Evolutionary conservation across 768 basidiomycete genomes (phyloP).

Genomic region (Mycena rosella): DNA sequence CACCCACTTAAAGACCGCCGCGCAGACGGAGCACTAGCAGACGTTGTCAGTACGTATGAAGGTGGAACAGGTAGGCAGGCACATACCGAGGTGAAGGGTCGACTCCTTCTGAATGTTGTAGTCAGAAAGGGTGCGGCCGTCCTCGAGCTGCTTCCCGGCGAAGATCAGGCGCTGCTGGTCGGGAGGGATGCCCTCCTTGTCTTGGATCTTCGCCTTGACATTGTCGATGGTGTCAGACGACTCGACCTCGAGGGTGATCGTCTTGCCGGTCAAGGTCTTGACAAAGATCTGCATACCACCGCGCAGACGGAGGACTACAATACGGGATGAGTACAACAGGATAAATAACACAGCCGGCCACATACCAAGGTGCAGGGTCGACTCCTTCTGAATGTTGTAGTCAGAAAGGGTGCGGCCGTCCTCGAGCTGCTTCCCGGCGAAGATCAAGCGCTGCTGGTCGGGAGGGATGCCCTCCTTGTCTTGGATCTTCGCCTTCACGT

Average conservation of each 20-base stretch:
- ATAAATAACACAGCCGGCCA: no score
- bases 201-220: no score
- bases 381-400: constrained; percentile 38
- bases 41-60: constrained; percentile 26
- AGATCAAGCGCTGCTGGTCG: constrained; percentile 37
- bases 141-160: constrained; percentile 72
- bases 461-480: constrained; percentile 38
- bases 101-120: constrained; percentile 80
- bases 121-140: constrained; percentile 71
- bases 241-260: no score
- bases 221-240: no score
- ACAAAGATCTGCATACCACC: no score
- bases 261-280: no score
- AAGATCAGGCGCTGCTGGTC: constrained; percentile 62
- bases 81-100: constrained; percentile 67
- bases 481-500: constrained; percentile 37
- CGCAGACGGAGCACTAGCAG: constrained; percentile 56
- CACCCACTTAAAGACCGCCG: constrained; percentile 48
- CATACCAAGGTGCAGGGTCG: constrained; percentile 32
- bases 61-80: constrained; percentile 15
- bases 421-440: constrained; percentile 38
- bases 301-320: no score
- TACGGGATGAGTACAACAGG: no score
- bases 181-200: constrained; percentile 35
- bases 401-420: constrained; percentile 37